Conservation (phyloP, 192 early-diverging fungal species). For the Phlyctochytrium arcticum region DNA sequence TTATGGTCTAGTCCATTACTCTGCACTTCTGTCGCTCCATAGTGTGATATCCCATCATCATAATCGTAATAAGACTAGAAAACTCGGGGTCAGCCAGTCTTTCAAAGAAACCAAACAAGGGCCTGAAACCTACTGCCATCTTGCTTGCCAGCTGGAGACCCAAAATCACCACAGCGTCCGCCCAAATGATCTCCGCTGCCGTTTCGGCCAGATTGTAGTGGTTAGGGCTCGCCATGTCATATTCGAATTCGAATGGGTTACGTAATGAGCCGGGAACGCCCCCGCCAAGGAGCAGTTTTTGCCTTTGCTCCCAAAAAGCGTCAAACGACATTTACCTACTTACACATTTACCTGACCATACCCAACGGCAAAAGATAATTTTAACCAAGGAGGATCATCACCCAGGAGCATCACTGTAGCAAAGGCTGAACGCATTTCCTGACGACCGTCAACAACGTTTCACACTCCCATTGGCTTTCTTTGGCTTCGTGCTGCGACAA, state of each 20-base stretch:
- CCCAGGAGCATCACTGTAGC: no score
- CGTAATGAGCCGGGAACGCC: no score
- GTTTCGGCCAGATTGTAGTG: no score
- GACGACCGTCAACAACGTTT: not conserved
- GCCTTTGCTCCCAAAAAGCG: not conserved
- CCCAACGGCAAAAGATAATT: no score
- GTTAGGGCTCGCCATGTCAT: no score
- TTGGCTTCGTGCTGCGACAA: no score
- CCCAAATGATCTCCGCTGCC: not conserved
- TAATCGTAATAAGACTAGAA: slow-evolving; percentile 17
- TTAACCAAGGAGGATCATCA: no score
- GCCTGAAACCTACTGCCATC: not conserved
- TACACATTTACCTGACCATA: not conserved
- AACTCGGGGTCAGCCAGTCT: no score
- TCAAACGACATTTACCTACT: not conserved
- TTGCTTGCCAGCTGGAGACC: not conserved
- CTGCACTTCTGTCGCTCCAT: not conserved
- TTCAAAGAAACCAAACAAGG: not conserved
- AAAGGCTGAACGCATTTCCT: no score
- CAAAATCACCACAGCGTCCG: not conserved
- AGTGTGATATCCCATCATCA: slow-evolving; percentile 4
- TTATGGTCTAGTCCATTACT: not conserved
- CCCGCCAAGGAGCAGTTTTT: not conserved
- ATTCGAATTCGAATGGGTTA: no score
- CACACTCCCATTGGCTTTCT: not conserved